phyloP scores from a whole-genome alignment of 495 filamentous ascomycete genomes.

The Wilcoxina mikolae region DNA sequence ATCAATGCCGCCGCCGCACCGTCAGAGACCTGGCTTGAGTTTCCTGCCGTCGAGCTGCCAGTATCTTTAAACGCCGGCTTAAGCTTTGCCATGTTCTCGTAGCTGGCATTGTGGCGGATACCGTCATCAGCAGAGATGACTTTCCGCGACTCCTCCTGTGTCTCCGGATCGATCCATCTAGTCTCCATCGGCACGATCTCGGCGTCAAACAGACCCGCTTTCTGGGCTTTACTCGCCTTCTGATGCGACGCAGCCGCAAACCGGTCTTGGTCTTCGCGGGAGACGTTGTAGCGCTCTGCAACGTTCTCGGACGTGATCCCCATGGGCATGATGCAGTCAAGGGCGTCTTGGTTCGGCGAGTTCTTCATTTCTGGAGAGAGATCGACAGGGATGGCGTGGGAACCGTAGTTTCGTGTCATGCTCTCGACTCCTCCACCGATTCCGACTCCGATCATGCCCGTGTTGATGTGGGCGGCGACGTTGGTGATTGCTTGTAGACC shows the following conservation, averaged over 20 bases:
- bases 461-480: constrained; percentile 54
- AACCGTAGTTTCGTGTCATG: constrained; percentile 83
- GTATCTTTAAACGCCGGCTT: constrained; percentile 68
- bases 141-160: constrained; percentile 38
- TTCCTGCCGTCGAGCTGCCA: constrained; percentile 71
- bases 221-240: constrained; percentile 54
- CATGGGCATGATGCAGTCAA: constrained; percentile 89
- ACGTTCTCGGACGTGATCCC: constrained; percentile 88
- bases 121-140: constrained; percentile 67
- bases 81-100: constrained; percentile 57
- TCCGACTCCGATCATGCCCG: constrained; percentile 59
- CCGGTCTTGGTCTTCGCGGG: constrained; percentile 60
- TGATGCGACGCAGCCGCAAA: constrained; percentile 62
- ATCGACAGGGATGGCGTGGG: constrained; percentile 62
- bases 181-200: constrained; percentile 63
- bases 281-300: constrained; percentile 59
- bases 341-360: constrained; percentile 48
- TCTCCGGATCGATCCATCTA: constrained; percentile 45
- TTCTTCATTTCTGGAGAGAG: constrained; percentile 61
- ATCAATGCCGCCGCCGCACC: constrained; percentile 71
- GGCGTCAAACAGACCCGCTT: constrained; percentile 50
- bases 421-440: constrained; percentile 85
- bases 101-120: constrained; percentile 48
- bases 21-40: constrained; percentile 73
- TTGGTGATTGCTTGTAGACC: constrained; percentile 58